Conservation (phyloP, 768 basidiomycete genomes). For the Russula sp. region DNA sequence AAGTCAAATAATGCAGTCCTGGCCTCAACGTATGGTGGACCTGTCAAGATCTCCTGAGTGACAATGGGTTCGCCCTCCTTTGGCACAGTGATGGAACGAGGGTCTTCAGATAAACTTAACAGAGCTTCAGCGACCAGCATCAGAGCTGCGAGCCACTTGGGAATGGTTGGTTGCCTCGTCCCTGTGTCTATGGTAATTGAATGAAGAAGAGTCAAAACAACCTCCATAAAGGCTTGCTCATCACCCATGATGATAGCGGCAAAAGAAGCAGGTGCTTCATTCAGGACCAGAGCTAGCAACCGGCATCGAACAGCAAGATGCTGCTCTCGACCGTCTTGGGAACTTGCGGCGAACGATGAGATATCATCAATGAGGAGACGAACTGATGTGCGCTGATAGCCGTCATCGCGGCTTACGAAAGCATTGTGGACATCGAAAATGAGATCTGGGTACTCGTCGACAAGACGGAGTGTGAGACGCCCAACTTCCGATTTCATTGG, state of each 20-base stretch:
- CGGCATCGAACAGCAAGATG: slow-evolving; percentile 77
- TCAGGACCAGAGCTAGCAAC: slow-evolving; percentile 74
- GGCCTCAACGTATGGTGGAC: slow-evolving; percentile 55
- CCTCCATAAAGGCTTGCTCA: slow-evolving; percentile 55
- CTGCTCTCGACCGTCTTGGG: slow-evolving; percentile 66
- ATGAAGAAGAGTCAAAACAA: slow-evolving; percentile 56
- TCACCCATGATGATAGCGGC: slow-evolving; percentile 37
- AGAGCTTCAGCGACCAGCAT: slow-evolving; percentile 82
- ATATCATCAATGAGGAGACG: slow-evolving; percentile 72
- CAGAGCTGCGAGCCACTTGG: slow-evolving; percentile 84
- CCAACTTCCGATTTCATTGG: slow-evolving; percentile 58
- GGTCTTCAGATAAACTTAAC: slow-evolving; percentile 67
- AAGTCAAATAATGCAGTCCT: slow-evolving; percentile 67
- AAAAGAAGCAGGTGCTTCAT: slow-evolving; percentile 60
- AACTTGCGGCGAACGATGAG: slow-evolving; percentile 53
- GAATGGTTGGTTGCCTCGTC: slow-evolving; percentile 47
- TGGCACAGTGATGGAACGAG: slow-evolving; percentile 55
- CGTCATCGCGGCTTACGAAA: slow-evolving; percentile 58
- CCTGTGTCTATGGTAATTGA: slow-evolving; percentile 46
- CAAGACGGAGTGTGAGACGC: slow-evolving; percentile 62
- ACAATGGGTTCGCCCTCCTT: slow-evolving; percentile 61
- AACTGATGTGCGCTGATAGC: slow-evolving; percentile 58
- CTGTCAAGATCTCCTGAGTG: slow-evolving; percentile 44
- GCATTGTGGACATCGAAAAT: slow-evolving; percentile 84
- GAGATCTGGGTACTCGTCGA: slow-evolving; percentile 81